Conservation (phyloP, 2,329 filamentous ascomycete genomes). For the Mariannaea sp. region DNA sequence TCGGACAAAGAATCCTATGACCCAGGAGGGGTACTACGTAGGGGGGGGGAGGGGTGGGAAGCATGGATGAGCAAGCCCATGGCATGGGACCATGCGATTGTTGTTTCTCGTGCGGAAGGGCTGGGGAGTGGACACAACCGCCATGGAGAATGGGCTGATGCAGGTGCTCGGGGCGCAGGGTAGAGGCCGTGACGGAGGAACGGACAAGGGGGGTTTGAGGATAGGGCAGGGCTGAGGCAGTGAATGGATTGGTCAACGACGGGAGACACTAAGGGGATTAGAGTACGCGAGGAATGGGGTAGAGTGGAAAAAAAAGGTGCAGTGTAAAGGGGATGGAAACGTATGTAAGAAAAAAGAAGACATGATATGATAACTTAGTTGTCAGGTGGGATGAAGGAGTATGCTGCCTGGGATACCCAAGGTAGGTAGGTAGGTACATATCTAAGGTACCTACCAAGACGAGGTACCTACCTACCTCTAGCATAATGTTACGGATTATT, state of each 20-base stretch:
- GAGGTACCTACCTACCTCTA: too few relatives aligned
- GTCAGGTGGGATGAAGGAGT: background rate
- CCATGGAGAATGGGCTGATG: conserved; percentile 35
- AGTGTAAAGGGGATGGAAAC: conserved; percentile 6
- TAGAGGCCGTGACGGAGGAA: conserved; percentile 13
- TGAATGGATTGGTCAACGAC: conserved; percentile 15
- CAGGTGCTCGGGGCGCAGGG: conserved; percentile 25
- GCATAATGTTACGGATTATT: too few relatives aligned
- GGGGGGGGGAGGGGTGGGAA: background rate
- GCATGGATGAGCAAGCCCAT: background rate
- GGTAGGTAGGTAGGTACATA: too few relatives aligned
- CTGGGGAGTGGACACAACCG: conserved; percentile 3
- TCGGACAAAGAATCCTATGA: background rate
- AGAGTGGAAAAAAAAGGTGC: background rate
- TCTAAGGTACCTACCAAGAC: too few relatives aligned
- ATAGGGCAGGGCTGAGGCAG: conserved; percentile 6
- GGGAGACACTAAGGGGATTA: conserved; percentile 3
- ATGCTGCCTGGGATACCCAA: too few relatives aligned
- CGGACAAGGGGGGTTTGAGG: conserved; percentile 12
- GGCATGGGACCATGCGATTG: conserved; percentile 21
- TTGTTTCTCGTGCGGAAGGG: conserved; percentile 19
- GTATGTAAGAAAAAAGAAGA: too few relatives aligned
- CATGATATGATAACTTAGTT: conserved; percentile 14
- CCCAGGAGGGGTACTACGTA: too few relatives aligned
- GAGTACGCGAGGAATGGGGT: conserved; percentile 12